Percentiles rank a stretch among this genome's conserved stretches.
These are phyloP conservation scores for Xylaria digitata DNA, from an alignment of 2,329 filamentous ascomycete genomes.

Conservation along the genomic window DNA sequence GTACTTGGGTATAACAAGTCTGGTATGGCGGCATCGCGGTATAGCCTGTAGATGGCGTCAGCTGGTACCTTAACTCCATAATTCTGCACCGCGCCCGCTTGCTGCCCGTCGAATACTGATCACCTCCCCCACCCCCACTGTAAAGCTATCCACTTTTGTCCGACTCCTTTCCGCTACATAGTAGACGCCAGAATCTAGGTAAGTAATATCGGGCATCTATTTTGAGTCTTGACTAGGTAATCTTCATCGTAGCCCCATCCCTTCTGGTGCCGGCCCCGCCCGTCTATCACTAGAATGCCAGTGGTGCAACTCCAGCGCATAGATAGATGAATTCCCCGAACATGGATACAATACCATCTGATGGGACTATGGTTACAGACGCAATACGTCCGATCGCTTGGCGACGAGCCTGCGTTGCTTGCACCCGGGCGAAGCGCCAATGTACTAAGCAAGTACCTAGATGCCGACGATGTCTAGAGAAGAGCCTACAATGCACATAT, in stretches of 20 bases:
- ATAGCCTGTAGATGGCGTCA: conserved; percentile 18
- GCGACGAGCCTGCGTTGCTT: conserved; percentile 52
- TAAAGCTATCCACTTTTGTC: conserved; percentile 39
- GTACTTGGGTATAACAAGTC: neutral
- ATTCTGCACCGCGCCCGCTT: conserved; percentile 19
- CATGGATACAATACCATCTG: conserved; percentile 27
- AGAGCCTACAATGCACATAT: conserved; percentile 42
- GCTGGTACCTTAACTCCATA: conserved; percentile 16
- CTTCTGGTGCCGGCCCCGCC: neutral
- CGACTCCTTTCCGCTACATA: conserved; percentile 29
- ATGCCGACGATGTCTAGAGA: conserved; percentile 50
- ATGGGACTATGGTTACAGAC: neutral
- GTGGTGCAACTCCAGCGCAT: neutral
- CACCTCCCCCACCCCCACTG: conserved; percentile 17
- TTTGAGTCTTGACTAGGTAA: neutral
- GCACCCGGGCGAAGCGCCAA: conserved; percentile 53
- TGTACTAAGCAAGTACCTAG: conserved; percentile 52
- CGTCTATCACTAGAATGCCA: neutral
- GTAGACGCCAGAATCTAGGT: neutral
- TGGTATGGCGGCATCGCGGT: too few relatives aligned
- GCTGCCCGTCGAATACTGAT: neutral
- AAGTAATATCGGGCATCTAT: neutral
- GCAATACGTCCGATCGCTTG: conserved; percentile 26
- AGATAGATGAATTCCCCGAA: conserved; percentile 4
- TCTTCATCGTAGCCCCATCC: neutral